Percentiles rank a stretch among this genome's conserved stretches.
Conservation (phyloP, 148 eudicot species). For the Cornus florida region DNA sequence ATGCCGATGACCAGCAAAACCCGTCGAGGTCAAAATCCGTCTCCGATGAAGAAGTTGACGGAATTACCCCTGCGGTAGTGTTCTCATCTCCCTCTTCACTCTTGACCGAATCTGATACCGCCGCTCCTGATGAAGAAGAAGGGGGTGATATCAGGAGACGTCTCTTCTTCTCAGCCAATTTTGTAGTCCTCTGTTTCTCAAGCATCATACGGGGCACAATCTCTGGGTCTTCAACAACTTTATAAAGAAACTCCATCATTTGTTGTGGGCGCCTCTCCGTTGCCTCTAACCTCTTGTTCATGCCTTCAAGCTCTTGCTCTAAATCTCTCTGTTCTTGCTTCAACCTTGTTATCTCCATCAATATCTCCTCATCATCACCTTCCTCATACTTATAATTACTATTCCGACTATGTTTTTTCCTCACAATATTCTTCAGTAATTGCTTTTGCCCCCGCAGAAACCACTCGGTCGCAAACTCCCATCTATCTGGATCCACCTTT, state of each 20-base stretch:
- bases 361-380: slow-evolving; percentile 34
- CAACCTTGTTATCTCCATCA: slow-evolving; percentile 54
- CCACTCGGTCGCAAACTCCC: slow-evolving; percentile 82
- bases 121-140: slow-evolving; percentile 28
- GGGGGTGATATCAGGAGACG: slow-evolving; percentile 36
- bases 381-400: slow-evolving; percentile 19
- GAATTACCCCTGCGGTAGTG: slow-evolving; percentile 16
- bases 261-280: slow-evolving; percentile 85
- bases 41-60: slow-evolving; percentile 36
- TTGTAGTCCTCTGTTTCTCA: slow-evolving; percentile 31
- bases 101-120: slow-evolving; percentile 20
- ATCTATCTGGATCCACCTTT: slow-evolving; percentile 67
- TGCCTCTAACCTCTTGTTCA: slow-evolving; percentile 63
- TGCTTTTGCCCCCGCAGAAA: slow-evolving; percentile 67
- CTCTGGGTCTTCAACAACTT: slow-evolving; percentile 69
- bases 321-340: slow-evolving; percentile 58
- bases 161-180: slow-evolving; percentile 44
- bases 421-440: slow-evolving; percentile 48
- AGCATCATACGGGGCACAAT: slow-evolving; percentile 53
- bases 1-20: slow-evolving; percentile 12
- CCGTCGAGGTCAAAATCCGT: slow-evolving; percentile 11
- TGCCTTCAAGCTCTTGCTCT: slow-evolving; percentile 55
- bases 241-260: slow-evolving; percentile 68
- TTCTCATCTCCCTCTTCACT: slow-evolving; percentile 27
- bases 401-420: slow-evolving; percentile 40